Evolutionary conservation across 345 rosid species (phyloP).

Genomic region (Ceriops tagal): DNA sequence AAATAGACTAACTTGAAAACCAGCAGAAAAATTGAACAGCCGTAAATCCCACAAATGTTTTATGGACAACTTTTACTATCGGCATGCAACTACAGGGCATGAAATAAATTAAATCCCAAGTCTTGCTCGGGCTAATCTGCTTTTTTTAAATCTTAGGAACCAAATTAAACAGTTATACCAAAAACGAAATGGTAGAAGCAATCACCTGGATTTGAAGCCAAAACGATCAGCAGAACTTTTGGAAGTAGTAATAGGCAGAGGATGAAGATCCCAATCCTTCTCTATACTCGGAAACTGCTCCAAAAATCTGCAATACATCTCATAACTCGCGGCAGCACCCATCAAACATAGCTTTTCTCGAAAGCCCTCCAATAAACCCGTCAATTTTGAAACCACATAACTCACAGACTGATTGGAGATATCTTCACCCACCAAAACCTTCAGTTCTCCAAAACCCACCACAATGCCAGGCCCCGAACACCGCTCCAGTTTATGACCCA

Average conservation of each 20-base stretch:
- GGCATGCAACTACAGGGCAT: no score
- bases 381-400: constrained; percentile 38
- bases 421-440: constrained; percentile 30
- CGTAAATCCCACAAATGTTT: no score
- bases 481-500: constrained; percentile 25
- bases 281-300: constrained; percentile 47
- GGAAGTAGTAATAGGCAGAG: constrained; percentile 51
- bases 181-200: not conserved
- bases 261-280: constrained; percentile 63
- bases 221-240: constrained; percentile 31
- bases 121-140: no score
- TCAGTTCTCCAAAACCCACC: constrained; percentile 52
- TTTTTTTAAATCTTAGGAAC: not conserved
- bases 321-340: constrained; percentile 43
- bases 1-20: no score
- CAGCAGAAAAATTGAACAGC: no score
- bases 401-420: constrained; percentile 19
- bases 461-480: constrained; percentile 36
- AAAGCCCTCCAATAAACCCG: constrained; percentile 37
- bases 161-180: not conserved
- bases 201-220: constrained; percentile 57
- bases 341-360: constrained; percentile 48
- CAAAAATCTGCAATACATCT: constrained; percentile 43
- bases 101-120: no score
- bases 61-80: no score